A percentile compares a stretch with the other conserved stretches of the same genome.
phyloP scores from a whole-genome alignment of 2,329 filamentous ascomycete species.

The Fusarium concolor region DNA sequence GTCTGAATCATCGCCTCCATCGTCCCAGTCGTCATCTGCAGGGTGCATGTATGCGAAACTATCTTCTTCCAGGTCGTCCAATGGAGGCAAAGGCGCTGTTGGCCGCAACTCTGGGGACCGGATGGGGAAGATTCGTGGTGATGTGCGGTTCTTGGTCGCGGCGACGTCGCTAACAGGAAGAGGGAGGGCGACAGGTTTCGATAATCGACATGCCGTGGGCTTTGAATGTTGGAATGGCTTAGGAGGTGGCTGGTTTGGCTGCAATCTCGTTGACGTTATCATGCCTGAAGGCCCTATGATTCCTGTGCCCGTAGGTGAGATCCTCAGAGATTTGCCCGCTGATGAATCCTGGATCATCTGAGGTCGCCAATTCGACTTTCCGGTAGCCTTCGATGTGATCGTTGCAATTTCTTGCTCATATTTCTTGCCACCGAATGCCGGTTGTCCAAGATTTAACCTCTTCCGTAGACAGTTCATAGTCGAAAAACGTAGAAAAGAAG shows the following conservation, averaged over 20 bases:
- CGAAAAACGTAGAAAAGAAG: constrained; percentile 71
- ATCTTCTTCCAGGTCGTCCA: constrained; percentile 57
- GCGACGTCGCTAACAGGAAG: constrained; percentile 44
- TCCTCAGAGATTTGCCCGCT: constrained; percentile 33
- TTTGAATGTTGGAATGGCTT: constrained; percentile 35
- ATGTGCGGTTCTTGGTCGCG: constrained; percentile 46
- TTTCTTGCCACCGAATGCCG: constrained; percentile 50
- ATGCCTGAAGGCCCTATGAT: constrained; percentile 17
- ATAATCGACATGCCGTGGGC: constrained; percentile 43
- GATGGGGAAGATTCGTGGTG: constrained; percentile 48
- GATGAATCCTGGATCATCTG: constrained; percentile 40
- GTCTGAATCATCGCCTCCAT: constrained; percentile 57
- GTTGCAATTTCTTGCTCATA: constrained; percentile 41
- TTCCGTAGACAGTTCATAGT: constrained; percentile 71
- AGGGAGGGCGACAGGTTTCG: constrained; percentile 47
- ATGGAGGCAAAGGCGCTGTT: constrained; percentile 28
- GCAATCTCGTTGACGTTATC: constrained; percentile 17
- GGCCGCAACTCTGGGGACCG: constrained; percentile 52
- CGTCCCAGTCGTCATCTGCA: constrained; percentile 60
- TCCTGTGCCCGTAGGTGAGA: constrained; percentile 21
- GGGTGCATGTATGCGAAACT: constrained; percentile 62
- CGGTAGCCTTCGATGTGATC: constrained; percentile 35
- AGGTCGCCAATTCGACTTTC: constrained; percentile 40
- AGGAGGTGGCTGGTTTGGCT: neutral
- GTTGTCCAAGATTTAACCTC: constrained; percentile 51